Base-by-base conservation (phyloP, 1,284 basidiomycete genomes). In the Austroboletus niveus region DNA sequence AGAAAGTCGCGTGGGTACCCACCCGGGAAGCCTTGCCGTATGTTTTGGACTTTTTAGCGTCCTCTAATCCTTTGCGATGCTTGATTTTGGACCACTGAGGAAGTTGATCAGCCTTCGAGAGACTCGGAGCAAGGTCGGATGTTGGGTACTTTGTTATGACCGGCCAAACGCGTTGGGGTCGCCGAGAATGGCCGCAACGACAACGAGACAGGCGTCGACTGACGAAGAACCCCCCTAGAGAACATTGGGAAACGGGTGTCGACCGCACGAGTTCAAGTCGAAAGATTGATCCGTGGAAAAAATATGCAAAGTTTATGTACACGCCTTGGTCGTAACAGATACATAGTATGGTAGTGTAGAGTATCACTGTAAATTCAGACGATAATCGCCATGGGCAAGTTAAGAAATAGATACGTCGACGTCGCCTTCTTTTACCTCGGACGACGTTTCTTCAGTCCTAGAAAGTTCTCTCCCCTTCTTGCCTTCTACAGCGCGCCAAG, bases 11-110 rank as follows among this genome's bases (percentile, higher is more conserved):
- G 34, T 24, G 32, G 42, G 11, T 36, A 64, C 83, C 53, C 65
- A 89, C 89, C 55, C 77, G 75, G 53, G 75, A 79, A 6, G 83
- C 76, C 59, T 76, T 82, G 39, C 79, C 76, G 50, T 83, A 89
- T 11, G 85, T 53, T 32, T 74, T 72, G 43, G 85, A 81, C 64
- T 82, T 85, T 62, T 82, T 79, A 4, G 76, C 74, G 64, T 94
- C 91, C 48, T 79, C 85, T 3, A 76, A 75, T 11, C 87, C 90
- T 62, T 94, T 94, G 61, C 79, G 81, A 55, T 89, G 81, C 66
- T 90, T 86, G 66, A 94, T 93, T 76, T 94, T 94, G 3, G 89
- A 90, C 91, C 91, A 94, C 85, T 89, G 52, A 15, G 51, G 17
- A 45, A 27, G 32, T 5, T 20, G 58, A 47, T 39, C 22, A 31